Base-by-base conservation (phyloP, 306 rosid species). In the Pterocarpus macrocarpus region DNA sequence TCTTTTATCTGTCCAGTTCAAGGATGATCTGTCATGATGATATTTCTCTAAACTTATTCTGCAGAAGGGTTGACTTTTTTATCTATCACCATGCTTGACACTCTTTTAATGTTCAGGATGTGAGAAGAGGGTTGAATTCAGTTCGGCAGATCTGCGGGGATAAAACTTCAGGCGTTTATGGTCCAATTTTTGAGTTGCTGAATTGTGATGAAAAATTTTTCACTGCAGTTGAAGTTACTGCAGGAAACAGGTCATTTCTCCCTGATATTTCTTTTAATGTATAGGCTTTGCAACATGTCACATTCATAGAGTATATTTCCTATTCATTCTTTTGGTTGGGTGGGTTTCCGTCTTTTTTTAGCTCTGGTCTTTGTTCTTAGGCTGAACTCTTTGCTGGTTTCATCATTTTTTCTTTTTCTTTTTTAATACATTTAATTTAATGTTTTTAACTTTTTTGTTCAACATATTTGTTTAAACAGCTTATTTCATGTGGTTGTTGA, bases 401-500 rank as follows among this genome's bases (percentile, higher is more conserved):
- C 52, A 52, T 22, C 28, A 22, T 22, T 22, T 22, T 22, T 22
- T 22, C 28, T 22, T 22, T 22, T 22, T 22, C 2, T 47, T 71
- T 65, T 28, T 64, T 62, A 74, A 10, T 38, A 15, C 50, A 47
- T 73, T 38, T 69, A 16, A 5, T 83, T 74, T 76, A 53, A 66
- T 80, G 33, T 80, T 70, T 3, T 80, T 69, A 7, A 36, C 52
- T 82, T 67, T 67, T 79, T 66, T 10, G n/a, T 57, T 55, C 64
- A 56, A 56, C 49, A 32, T 43, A 68, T 57, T 81, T 84, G 59
- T 80, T 67, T 85, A 79, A 68, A 81, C 97, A 93, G 99, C 91
- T 91, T 95, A 74, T 95, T 95, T 85, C 99, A 95, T 22, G 97
- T 95, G 88, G 99, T 95, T 85, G 99, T 95, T 79, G 94, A 95